Conservation (phyloP, 2,329 filamentous ascomycete species). For the Pochonia chlamydosporia region DNA sequence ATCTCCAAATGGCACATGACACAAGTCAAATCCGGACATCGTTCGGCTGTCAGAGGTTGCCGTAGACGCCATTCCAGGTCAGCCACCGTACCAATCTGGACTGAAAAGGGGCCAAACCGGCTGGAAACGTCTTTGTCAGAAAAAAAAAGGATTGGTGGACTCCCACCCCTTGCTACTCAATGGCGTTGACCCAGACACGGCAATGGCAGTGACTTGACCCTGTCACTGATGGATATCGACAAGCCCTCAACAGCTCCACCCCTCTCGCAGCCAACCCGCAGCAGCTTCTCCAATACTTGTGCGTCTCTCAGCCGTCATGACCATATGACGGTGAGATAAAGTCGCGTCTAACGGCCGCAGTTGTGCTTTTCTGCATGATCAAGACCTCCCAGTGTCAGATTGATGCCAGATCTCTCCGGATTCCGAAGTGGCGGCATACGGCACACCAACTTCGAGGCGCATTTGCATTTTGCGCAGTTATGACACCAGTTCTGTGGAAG, state of each 20-base stretch:
- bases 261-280: constrained; percentile 7
- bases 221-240: constrained; percentile 3
- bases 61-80: too few relatives aligned
- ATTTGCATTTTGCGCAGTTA: neutral
- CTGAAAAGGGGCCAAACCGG: too few relatives aligned
- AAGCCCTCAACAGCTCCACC: constrained; percentile 8
- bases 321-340: neutral
- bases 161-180: neutral
- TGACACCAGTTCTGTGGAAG: neutral
- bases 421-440: constrained; percentile 4
- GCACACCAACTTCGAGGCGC: neutral
- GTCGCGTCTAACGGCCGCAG: constrained; percentile 1
- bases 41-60: too few relatives aligned
- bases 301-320: constrained; percentile 9
- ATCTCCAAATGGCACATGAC: neutral
- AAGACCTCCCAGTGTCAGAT: neutral
- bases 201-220: constrained; percentile 4
- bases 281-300: constrained; percentile 5
- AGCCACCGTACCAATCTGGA: too few relatives aligned
- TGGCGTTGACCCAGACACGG: constrained; percentile 1
- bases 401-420: neutral
- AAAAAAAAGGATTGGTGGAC: neutral
- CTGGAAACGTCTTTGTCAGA: too few relatives aligned
- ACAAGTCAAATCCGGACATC: neutral
- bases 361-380: constrained; percentile 3